Conservation (phyloP, 805 yeast genomes). For the Ogataea polymorpha region DNA sequence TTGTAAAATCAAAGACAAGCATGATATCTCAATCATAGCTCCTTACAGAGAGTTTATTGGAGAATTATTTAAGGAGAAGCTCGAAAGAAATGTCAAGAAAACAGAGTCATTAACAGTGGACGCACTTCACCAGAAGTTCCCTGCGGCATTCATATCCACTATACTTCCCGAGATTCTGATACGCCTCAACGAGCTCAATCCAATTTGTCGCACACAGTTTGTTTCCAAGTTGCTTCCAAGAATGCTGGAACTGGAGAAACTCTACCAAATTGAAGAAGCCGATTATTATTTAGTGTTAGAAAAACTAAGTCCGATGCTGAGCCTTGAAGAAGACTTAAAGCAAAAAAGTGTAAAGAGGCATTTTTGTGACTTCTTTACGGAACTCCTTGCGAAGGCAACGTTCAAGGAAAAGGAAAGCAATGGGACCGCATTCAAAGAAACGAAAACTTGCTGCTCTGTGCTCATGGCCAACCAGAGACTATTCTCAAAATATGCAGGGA, state of each 20-base stretch:
- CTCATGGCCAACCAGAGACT: constrained; percentile 22
- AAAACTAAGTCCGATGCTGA: constrained; percentile 2
- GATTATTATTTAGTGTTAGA: constrained; percentile 9
- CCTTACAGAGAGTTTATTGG: neutral
- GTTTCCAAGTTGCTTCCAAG: constrained; percentile 6
- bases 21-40: neutral
- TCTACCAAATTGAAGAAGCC: constrained; percentile 7
- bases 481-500: constrained; percentile 8
- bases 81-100: too few relatives aligned
- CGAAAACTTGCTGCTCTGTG: constrained; percentile 20
- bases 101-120: too few relatives aligned
- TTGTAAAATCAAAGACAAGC: neutral
- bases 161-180: neutral
- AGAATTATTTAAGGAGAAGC: neutral
- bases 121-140: neutral
- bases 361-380: constrained; percentile 16
- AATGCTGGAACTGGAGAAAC: constrained; percentile 8
- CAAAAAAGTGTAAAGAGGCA: constrained; percentile 20
- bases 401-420: constrained; percentile 4
- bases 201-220: neutral
- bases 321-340: constrained; percentile 2
- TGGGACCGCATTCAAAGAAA: too few relatives aligned
- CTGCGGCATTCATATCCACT: neutral
- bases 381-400: constrained; percentile 13
- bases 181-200: too few relatives aligned